phyloP scores from a whole-genome alignment of 345 rosid genomes.

The thale cress (Arabidopsis thaliana) region TAIR10.1 NC_003076.8:3342001-3342500 shows the following conservation, averaged over 20 bases:
- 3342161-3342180: conserved; percentile 65
- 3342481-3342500: not conserved
- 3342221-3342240: conserved; percentile 36
- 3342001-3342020: conserved; percentile 14
- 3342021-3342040: not conserved
- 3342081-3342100: not conserved
- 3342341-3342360: not conserved
- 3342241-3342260: conserved; percentile 39
- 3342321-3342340: not conserved
- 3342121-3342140: conserved; percentile 51
- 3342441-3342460: not conserved
- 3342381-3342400: not conserved
- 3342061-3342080: not conserved
- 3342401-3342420: not conserved
- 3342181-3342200: conserved; percentile 61
- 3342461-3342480: not conserved
- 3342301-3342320: not conserved
- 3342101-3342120: not conserved
- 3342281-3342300: conserved; percentile 69
- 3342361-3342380: not conserved
- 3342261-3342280: conserved; percentile 55
- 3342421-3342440: not conserved
- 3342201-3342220: conserved; percentile 48
- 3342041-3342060: not conserved
- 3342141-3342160: conserved; percentile 64